These are phyloP conservation scores for Tolypocladium sp. DNA, from an alignment of 2,329 filamentous ascomycete species.

Conservation along the genomic window DNA sequence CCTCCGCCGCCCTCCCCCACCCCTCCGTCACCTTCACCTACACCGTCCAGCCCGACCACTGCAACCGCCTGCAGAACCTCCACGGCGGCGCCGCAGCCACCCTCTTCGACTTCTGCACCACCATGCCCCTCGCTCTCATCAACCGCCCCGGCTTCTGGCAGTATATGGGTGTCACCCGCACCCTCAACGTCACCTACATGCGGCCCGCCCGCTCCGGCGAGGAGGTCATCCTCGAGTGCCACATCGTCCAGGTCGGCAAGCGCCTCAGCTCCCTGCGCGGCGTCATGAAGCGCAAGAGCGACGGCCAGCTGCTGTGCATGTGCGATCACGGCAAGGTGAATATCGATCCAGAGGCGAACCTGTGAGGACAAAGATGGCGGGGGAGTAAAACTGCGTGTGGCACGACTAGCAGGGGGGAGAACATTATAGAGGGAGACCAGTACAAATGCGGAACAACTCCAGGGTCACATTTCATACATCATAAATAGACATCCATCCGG, in stretches of 20 bases:
- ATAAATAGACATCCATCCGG: not conserved
- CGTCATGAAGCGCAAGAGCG: slow-evolving; percentile 42
- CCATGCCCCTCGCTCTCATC: slow-evolving; percentile 45
- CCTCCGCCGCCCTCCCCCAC: slow-evolving; percentile 22
- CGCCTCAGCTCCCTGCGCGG: slow-evolving; percentile 44
- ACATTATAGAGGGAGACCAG: not conserved
- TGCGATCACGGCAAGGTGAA: slow-evolving; percentile 60
- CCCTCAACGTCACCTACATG: slow-evolving; percentile 58
- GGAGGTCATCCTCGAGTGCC: slow-evolving; percentile 43
- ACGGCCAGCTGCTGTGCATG: slow-evolving; percentile 43
- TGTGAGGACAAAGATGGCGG: slow-evolving; percentile 8
- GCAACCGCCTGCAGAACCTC: slow-evolving; percentile 44
- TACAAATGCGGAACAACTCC: not conserved
- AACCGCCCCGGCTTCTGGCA: slow-evolving; percentile 52
- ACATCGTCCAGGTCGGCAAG: slow-evolving; percentile 48
- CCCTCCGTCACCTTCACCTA: slow-evolving; percentile 35
- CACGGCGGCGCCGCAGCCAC: slow-evolving; percentile 57
- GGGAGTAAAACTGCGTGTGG: not conserved
- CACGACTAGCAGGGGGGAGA: not conserved
- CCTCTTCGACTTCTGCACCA: slow-evolving; percentile 59
- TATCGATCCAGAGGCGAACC: slow-evolving; percentile 36
- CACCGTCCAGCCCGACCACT: slow-evolving; percentile 39
- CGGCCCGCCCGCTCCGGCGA: slow-evolving; percentile 47
- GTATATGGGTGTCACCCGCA: slow-evolving; percentile 54
- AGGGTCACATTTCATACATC: not conserved